Conservation (phyloP, 257 asterid genomes). For the Anisodus acutangulus region DNA sequence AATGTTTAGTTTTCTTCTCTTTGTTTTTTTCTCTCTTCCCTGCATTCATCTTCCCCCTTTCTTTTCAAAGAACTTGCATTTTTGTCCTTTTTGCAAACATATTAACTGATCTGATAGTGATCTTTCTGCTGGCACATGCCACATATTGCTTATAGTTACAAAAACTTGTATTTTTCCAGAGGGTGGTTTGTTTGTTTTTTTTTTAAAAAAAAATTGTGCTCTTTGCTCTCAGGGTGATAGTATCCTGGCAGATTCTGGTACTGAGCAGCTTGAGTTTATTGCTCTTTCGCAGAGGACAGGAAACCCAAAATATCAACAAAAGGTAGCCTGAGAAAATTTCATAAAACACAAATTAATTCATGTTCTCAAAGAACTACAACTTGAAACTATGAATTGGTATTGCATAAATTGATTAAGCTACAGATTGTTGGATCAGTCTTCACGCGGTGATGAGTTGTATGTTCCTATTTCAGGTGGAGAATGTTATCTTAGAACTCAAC, state of each 20-base stretch:
- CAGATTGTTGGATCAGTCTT: slow-evolving; percentile 16
- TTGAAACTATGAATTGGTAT: slow-evolving; percentile 28
- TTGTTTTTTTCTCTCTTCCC: background rate
- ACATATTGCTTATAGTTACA: background rate
- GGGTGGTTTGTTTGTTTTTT: background rate
- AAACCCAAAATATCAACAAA: slow-evolving; percentile 84
- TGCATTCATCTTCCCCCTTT: background rate
- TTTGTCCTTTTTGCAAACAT: background rate
- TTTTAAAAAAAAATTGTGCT: background rate
- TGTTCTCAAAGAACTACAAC: background rate
- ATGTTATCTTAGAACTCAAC: slow-evolving; percentile 81
- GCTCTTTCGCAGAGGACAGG: slow-evolving; percentile 98
- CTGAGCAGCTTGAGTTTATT: slow-evolving; percentile 97
- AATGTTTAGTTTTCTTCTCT: slow-evolving; percentile 19
- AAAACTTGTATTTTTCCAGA: background rate
- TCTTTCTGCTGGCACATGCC: slow-evolving; percentile 15
- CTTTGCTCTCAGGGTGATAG: slow-evolving; percentile 80
- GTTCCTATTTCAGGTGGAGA: slow-evolving; percentile 75
- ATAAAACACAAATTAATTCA: background rate
- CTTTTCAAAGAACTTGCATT: slow-evolving; percentile 17
- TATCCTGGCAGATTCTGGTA: slow-evolving; percentile 95
- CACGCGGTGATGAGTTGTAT: slow-evolving; percentile 27
- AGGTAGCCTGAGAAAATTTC: slow-evolving; percentile 49
- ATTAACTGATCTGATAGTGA: slow-evolving; percentile 7
- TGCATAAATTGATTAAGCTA: slow-evolving; percentile 6